Evolutionary conservation across 257 asterid genomes (phyloP).

Genomic region (Nicotiana tabacum): DNA sequence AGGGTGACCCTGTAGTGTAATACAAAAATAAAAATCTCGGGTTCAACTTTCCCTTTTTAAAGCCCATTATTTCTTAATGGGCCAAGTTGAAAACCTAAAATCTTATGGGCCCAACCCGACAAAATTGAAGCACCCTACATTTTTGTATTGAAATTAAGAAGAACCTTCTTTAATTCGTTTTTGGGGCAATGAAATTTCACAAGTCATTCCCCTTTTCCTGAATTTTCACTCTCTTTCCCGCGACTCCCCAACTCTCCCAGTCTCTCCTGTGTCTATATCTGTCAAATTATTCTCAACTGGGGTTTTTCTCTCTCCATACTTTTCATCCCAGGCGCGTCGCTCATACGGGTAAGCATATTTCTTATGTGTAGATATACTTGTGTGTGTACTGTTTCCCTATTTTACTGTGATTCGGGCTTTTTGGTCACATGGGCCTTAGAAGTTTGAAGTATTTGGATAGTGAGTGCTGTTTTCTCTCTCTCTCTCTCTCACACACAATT

Average conservation of each 20-base stretch:
- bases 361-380: neutral
- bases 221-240: constrained; percentile 13
- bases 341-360: neutral
- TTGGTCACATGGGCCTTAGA: neutral
- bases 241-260: neutral
- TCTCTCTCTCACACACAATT: neutral
- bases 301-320: neutral
- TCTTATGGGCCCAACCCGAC: neutral
- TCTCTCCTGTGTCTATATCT: neutral
- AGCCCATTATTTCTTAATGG: neutral
- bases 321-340: neutral
- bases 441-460: neutral
- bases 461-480: neutral
- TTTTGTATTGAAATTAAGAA: neutral
- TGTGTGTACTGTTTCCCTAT: neutral
- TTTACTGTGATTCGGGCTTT: neutral
- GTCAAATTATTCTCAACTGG: neutral
- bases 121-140: neutral
- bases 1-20: no score
- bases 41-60: neutral
- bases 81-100: neutral
- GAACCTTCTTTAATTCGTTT: neutral
- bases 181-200: neutral
- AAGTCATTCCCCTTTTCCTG: neutral
- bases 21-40: no score